Evolutionary conservation across 2,329 filamentous ascomycete species (phyloP), one percentile per base, ranked within the genome.

Genomic region (Paecilomyces niveus): DNA sequence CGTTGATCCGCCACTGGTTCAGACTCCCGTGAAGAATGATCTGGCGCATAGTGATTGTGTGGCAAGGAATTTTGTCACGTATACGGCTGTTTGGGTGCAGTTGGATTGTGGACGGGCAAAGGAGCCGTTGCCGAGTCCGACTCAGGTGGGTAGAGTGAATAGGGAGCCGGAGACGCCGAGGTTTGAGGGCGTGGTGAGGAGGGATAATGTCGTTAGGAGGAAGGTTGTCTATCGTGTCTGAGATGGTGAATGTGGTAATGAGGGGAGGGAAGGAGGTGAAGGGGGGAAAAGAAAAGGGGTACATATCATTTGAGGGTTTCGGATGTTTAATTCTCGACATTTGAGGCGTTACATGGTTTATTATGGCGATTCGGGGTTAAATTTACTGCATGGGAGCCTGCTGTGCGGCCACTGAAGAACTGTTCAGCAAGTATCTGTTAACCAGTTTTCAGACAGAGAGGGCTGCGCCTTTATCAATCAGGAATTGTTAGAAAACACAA

Each of bases 61-160:
- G 49, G 32, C 54, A 21, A 62, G 67, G 18, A 61, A 63, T 5
- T 67, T 70, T n/a, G 58, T 58, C 3, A 63, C 63, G 11, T 70
- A 65, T 52, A 66, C 58, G 50, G 59, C 69, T 56, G 63, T 74
- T 5, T 74, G 71, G 71, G 58, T 70, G 6, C 63, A 62, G 52
- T 58, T 74, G 49, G 62, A 68, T 29, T 74, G 72, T 60, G 60
- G n/a, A 8, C 15, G 4, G n/a, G 39, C n/a, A 9, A 58, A 9
- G 57, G 61, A n/a, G 55, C 55, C 7, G 60, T 50, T 6, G 55
- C 58, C 10, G 51, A 52, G 13, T 10, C 15, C 15, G 1, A 24
- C 5, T 3, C 15, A 22, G 15, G 35, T 50, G 29, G 33, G 10
- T 54, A 35, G 32, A 6, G 15, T 45, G 49, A 13, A 45, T 33